Percentiles rank a stretch among this genome's conserved stretches.
Conservation (phyloP, 2,329 filamentous ascomycete genomes). For the Triangularia setosa region DNA sequence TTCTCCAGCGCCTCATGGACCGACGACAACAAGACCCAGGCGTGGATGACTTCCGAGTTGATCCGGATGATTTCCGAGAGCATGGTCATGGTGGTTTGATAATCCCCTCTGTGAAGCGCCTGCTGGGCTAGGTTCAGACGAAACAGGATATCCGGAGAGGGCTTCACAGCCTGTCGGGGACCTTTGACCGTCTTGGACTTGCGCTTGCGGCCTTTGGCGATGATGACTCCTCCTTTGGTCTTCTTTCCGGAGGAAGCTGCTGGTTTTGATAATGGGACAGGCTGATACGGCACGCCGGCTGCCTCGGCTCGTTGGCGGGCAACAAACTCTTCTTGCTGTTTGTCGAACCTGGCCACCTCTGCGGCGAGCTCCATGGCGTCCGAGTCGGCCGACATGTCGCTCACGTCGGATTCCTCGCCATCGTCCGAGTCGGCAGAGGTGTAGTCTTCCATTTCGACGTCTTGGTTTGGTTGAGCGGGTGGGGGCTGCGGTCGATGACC, state of each 20-base stretch:
- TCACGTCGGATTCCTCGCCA: slow-evolving; percentile 24
- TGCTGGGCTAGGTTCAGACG: slow-evolving; percentile 64
- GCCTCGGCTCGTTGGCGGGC: slow-evolving; percentile 28
- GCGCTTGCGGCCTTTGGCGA: slow-evolving; percentile 1
- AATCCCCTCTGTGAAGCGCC: slow-evolving; percentile 60
- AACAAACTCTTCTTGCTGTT: slow-evolving; percentile 34
- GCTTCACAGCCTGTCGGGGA: slow-evolving; percentile 60
- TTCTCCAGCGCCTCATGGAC: slow-evolving; percentile 60
- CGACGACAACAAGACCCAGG: slow-evolving; percentile 59
- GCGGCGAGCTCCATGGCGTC: slow-evolving; percentile 39
- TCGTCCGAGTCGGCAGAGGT: slow-evolving; percentile 6
- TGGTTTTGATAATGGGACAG: slow-evolving; percentile 7
- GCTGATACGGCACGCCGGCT: slow-evolving; percentile 13
- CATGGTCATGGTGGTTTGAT: slow-evolving; percentile 55
- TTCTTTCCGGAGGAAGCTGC: background rate
- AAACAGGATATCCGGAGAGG: slow-evolving; percentile 66
- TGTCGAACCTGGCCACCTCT: slow-evolving; percentile 37
- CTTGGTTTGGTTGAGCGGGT: background rate
- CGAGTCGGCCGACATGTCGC: slow-evolving; percentile 37
- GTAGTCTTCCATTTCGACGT: slow-evolving; percentile 1
- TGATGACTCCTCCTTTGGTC: background rate
- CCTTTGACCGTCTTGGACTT: slow-evolving; percentile 31
- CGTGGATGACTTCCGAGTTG: slow-evolving; percentile 63
- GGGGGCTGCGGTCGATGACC: background rate
- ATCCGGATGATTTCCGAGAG: slow-evolving; percentile 63